Conservation (phyloP, 2,329 filamentous ascomycete species). For the Coniochaeta sp. region DNA sequence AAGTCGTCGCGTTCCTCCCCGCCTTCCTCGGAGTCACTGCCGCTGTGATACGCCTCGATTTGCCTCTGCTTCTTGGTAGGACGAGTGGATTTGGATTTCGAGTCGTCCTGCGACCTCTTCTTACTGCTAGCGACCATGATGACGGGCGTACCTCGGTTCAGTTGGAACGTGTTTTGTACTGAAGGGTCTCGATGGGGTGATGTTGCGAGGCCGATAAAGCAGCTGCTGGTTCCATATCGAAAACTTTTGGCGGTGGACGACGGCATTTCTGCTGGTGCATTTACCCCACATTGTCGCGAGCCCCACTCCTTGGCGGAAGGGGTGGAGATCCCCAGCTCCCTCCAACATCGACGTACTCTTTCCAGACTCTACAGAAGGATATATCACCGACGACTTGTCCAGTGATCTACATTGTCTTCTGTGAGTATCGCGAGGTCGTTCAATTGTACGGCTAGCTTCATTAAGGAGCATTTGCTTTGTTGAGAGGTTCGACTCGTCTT, state of each 20-base stretch:
- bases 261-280: neutral
- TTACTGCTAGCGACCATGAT: constrained; percentile 9
- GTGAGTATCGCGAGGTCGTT: neutral
- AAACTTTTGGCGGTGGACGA: constrained; percentile 1
- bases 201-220: neutral
- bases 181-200: neutral
- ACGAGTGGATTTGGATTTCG: constrained; percentile 20
- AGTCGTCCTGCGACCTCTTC: constrained; percentile 24
- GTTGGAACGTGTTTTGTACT: neutral
- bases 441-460: neutral
- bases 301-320: neutral
- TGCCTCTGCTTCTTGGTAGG: constrained; percentile 42
- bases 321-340: no score
- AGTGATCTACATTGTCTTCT: neutral
- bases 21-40: constrained; percentile 28
- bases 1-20: constrained; percentile 34
- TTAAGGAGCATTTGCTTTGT: neutral
- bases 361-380: no score
- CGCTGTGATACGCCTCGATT: constrained; percentile 43
- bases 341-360: neutral
- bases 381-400: no score
- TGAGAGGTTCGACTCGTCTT: no score
- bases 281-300: neutral
- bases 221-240: neutral
- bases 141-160: neutral